phyloP scores from a whole-genome alignment of 129 eudicot genomes.

The Flaveria brownii region DNA sequence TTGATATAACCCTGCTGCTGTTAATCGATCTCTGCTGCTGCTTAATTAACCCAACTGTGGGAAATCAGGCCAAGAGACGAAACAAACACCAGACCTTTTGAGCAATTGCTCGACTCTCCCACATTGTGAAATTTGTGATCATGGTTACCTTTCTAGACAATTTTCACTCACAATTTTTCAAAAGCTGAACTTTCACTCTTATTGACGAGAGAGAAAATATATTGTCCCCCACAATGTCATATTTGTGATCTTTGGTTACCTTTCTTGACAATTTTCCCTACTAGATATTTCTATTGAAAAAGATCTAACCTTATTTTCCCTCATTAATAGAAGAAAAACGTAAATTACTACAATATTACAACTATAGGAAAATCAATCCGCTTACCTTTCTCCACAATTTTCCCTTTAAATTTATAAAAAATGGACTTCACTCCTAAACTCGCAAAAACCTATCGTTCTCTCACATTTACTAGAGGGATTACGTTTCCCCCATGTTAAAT shows the following conservation, averaged over 20 bases:
- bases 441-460: not conserved
- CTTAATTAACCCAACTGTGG: too few relatives aligned
- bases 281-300: not conserved
- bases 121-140: too few relatives aligned
- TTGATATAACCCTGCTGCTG: too few relatives aligned
- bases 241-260: constrained; percentile 1
- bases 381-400: not conserved
- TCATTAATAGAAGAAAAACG: not conserved
- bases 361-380: not conserved
- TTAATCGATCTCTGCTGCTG: too few relatives aligned
- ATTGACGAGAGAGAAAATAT: not conserved
- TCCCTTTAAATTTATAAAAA: not conserved
- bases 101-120: too few relatives aligned
- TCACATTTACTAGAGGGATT: not conserved
- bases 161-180: not conserved
- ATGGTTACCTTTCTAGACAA: not conserved
- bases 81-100: too few relatives aligned
- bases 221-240: not conserved
- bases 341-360: not conserved
- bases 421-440: not conserved
- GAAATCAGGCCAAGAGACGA: too few relatives aligned
- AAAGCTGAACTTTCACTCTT: not conserved
- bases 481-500: not conserved
- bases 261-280: not conserved
- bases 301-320: not conserved